Conservation (phyloP, 139 green algal genomes). For the Pleodorina starrii region DNA sequence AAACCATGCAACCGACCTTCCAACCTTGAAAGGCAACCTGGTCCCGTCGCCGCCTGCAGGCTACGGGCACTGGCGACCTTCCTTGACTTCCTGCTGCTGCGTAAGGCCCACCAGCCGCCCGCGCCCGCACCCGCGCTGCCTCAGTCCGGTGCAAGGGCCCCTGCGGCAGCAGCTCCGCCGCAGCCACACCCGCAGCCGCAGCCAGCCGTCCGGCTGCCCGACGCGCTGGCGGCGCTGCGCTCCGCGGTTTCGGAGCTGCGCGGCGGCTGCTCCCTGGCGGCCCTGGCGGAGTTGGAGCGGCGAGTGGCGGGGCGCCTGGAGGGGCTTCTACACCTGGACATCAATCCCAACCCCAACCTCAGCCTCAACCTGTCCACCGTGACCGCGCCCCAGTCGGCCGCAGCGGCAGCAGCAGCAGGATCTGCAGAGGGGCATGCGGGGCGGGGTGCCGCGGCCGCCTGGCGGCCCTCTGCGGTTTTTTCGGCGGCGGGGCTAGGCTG, state of each 20-base stretch:
- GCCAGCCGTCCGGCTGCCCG: background rate
- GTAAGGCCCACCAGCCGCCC: background rate
- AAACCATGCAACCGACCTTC: too few species aligned
- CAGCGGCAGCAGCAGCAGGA: background rate
- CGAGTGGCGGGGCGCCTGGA: background rate
- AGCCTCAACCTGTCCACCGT: too few species aligned
- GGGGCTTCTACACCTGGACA: background rate
- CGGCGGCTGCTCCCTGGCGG: conserved; percentile 1
- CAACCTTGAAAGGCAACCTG: too few species aligned
- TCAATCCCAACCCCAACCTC: too few species aligned
- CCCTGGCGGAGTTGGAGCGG: conserved; percentile 25
- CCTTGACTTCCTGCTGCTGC: conserved; percentile 39
- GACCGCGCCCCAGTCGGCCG: too few species aligned
- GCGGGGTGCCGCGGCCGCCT: too few species aligned
- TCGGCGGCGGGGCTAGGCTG: background rate
- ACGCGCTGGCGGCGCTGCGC: background rate
- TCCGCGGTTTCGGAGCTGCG: conserved; percentile 19
- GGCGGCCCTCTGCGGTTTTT: background rate
- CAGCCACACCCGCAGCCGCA: background rate
- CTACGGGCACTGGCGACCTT: conserved; percentile 21
- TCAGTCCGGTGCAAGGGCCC: background rate
- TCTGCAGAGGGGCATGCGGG: too few species aligned
- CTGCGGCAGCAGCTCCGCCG: background rate
- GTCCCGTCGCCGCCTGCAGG: too few species aligned
- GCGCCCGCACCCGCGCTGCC: background rate